phyloP scores from a whole-genome alignment of 768 basidiomycete genomes.

The Tricholomella constricta region DNA sequence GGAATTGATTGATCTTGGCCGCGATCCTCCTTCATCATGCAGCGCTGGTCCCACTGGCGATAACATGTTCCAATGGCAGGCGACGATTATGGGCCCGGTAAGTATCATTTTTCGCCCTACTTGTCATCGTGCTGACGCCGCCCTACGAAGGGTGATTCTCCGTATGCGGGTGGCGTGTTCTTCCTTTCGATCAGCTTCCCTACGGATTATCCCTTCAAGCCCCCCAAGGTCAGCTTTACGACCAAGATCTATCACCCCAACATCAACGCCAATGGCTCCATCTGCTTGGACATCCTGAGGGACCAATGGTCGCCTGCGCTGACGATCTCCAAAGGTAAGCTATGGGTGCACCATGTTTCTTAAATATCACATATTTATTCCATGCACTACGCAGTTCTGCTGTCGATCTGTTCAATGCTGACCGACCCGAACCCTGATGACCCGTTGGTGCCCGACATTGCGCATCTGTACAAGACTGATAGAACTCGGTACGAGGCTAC shows the following conservation, averaged over 20 bases:
- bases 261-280: slow-evolving; percentile 99
- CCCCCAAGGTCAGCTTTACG: slow-evolving; percentile 99
- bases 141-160: slow-evolving; percentile 81
- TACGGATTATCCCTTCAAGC: slow-evolving; percentile 99
- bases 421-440: slow-evolving; percentile 99
- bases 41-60: slow-evolving; percentile 97
- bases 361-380: slow-evolving; percentile 6
- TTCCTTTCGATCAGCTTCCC: slow-evolving; percentile 95
- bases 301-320: slow-evolving; percentile 99
- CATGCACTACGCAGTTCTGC: slow-evolving; percentile 59
- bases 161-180: slow-evolving; percentile 98
- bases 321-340: slow-evolving; percentile 96
- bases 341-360: not conserved
- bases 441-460: slow-evolving; percentile 97
- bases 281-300: slow-evolving; percentile 96
- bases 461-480: slow-evolving; percentile 99
- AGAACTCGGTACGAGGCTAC: slow-evolving; percentile 96
- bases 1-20: slow-evolving; percentile 99
- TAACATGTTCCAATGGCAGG: slow-evolving; percentile 99
- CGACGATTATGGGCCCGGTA: slow-evolving; percentile 99
- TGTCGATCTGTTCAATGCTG: slow-evolving; percentile 99
- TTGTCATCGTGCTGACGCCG: slow-evolving; percentile 28
- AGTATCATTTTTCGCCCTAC: slow-evolving; percentile 34
- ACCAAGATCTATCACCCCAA: slow-evolving; percentile 99
- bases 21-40: slow-evolving; percentile 99